These are phyloP conservation scores for Fragaria iinumae DNA, from an alignment of 306 rosid species.

Conservation along the genomic window DNA sequence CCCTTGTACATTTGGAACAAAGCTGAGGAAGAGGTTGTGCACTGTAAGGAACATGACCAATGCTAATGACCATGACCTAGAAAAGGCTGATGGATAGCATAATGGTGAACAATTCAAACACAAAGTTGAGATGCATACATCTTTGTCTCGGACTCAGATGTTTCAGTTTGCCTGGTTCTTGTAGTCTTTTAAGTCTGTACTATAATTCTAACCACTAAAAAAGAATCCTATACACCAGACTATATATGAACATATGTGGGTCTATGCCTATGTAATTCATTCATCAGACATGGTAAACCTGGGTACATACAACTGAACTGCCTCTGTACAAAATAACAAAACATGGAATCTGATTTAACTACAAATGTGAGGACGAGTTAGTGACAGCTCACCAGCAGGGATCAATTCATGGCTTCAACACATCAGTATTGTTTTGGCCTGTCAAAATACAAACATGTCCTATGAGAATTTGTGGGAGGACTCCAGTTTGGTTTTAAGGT, in stretches of 20 bases:
- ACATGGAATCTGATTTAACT: background rate
- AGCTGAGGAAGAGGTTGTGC: background rate
- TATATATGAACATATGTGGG: background rate
- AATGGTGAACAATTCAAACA: background rate
- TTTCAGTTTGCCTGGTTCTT: background rate
- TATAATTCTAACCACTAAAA: background rate
- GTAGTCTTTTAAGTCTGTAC: background rate
- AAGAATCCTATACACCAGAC: background rate
- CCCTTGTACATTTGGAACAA: background rate
- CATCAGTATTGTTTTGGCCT: conserved; percentile 58
- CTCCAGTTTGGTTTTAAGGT: background rate
- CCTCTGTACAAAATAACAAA: background rate
- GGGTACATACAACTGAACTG: background rate
- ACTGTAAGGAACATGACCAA: background rate
- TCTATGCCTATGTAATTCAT: background rate
- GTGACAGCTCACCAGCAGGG: conserved; percentile 33
- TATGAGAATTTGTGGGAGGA: conserved; percentile 23
- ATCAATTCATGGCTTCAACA: conserved; percentile 43
- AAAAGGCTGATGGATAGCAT: background rate
- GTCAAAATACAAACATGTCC: conserved; percentile 27
- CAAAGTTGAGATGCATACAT: background rate
- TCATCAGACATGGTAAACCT: background rate
- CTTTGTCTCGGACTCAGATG: background rate
- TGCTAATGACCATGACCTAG: background rate
- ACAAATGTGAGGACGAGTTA: background rate